Percentiles rank a stretch among this genome's conserved stretches.
Conservation (phyloP, 2,329 filamentous ascomycete genomes). For the Sporothrix brasiliensis region DNA sequence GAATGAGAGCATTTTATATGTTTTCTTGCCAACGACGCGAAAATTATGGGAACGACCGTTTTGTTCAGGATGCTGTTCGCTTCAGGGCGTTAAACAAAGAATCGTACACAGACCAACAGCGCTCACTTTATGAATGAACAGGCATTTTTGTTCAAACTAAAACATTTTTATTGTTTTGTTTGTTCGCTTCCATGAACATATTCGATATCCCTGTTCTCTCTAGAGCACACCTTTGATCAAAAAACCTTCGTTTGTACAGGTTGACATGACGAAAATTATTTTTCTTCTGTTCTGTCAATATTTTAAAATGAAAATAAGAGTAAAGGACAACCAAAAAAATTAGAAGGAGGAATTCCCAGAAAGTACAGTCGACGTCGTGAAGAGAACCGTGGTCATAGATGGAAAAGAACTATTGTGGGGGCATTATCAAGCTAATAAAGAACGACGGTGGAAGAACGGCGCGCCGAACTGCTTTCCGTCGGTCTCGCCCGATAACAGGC, state of each 20-base stretch:
- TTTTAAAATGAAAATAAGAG: not conserved
- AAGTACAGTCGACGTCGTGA: too few relatives aligned
- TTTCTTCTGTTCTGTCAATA: not conserved
- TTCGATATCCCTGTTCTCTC: not conserved
- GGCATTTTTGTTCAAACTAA: not conserved
- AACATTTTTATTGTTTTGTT: not conserved
- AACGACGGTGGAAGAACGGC: not conserved
- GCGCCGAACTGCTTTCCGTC: not conserved
- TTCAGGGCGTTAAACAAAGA: not conserved
- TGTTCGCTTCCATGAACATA: not conserved
- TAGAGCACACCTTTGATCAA: not conserved
- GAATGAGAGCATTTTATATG: not conserved
- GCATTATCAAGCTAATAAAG: not conserved
- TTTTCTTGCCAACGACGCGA: not conserved
- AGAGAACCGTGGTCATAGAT: not conserved
- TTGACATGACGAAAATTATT: not conserved
- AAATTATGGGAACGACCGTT: too few relatives aligned
- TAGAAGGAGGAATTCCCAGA: too few relatives aligned
- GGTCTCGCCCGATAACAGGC: conserved; percentile 4
- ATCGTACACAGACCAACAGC: not conserved
- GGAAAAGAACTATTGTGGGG: not conserved
- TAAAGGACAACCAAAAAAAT: not conserved
- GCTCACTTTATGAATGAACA: not conserved
- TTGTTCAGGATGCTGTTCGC: not conserved
- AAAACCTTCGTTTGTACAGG: too few relatives aligned